phyloP scores from a whole-genome alignment of 2,329 filamentous ascomycete species.

The Alternaria panax region DNA sequence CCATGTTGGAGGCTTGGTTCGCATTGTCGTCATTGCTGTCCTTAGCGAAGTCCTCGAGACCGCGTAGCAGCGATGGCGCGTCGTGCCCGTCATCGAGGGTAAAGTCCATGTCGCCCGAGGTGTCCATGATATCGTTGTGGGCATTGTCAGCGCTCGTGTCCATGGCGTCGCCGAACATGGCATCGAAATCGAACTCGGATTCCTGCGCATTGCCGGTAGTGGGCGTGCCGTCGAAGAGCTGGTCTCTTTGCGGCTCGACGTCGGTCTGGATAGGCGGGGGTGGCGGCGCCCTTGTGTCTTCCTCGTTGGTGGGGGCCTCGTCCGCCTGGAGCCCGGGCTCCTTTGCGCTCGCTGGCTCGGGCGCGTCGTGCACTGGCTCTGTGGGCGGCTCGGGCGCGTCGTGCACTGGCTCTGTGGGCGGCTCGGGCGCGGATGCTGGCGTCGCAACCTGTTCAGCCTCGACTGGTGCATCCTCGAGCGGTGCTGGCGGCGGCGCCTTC shows the following conservation, averaged over 20 bases:
- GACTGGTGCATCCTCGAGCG: constrained; percentile 15
- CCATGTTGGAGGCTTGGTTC: constrained; percentile 25
- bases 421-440: constrained; percentile 20
- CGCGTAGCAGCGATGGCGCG: constrained; percentile 40
- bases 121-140: constrained; percentile 37
- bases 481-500: constrained; percentile 11
- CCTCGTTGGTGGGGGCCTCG: constrained; percentile 19
- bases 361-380: constrained; percentile 8
- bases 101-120: constrained; percentile 40
- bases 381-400: constrained; percentile 13
- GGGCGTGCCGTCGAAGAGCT: constrained; percentile 42
- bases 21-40: constrained; percentile 25
- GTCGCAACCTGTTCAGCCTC: constrained; percentile 25
- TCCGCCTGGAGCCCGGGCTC: constrained; percentile 20
- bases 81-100: constrained; percentile 42
- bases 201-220: constrained; percentile 41
- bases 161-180: constrained; percentile 45
- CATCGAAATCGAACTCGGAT: constrained; percentile 51
- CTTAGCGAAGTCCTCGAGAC: constrained; percentile 49
- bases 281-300: constrained; percentile 14
- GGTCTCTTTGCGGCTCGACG: constrained; percentile 29
- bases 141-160: constrained; percentile 30
- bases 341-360: constrained; percentile 16
- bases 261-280: constrained; percentile 26
- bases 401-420: constrained; percentile 3